Base-by-base conservation (phyloP, 345 rosid genomes). In the Schrenkiella parvula region DNA sequence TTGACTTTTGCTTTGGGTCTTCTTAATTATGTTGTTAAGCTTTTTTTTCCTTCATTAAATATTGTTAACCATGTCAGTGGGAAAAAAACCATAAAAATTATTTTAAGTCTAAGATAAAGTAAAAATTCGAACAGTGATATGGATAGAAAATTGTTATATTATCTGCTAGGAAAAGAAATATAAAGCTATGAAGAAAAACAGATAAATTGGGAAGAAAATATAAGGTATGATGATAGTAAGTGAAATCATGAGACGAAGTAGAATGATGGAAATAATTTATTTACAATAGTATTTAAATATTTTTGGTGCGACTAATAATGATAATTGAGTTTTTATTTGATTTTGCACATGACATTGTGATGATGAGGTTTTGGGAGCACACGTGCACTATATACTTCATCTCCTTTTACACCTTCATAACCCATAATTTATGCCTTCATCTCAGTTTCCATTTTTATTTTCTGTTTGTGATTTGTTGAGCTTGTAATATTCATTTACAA, bases 321-420 rank as follows among this genome's bases (percentile, higher is more conserved):
- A 56, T 54, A 64, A 32, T 21, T 54, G 76, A 34, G 17, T 54
- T 15, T 34, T 25, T 11, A 28, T 72, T 64, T 72, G 43, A 57
- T 17, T 37, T 47, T 21, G 72, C 78, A 73, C 66, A 73, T 73
- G 78, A 65, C 72, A 26, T 26, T 56, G 48, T 73, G 65, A 73
- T 73, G 78, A 73, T 73, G 71, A 65, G 51, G 78, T 37, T 65
- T 73, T 66, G 60, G 14, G 58, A 57, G 43, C 72, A 73, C 78
- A 73, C 78, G 78, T 73, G 78, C 72, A 73, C 39, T 37, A 32
- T 2, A n/a, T 26, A 15, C 42, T 65, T 18, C 66, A 34, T 44
- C 26, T 35, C 57, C 32, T 64, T 72, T 44, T 64, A 15, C 54
- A 51, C 69, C 68, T 31, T 35, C 70, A 54, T 23, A 54, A 3